phyloP scores from a whole-genome alignment of 2,329 filamentous ascomycete genomes.

The Domatiomyces catenatus region DNA sequence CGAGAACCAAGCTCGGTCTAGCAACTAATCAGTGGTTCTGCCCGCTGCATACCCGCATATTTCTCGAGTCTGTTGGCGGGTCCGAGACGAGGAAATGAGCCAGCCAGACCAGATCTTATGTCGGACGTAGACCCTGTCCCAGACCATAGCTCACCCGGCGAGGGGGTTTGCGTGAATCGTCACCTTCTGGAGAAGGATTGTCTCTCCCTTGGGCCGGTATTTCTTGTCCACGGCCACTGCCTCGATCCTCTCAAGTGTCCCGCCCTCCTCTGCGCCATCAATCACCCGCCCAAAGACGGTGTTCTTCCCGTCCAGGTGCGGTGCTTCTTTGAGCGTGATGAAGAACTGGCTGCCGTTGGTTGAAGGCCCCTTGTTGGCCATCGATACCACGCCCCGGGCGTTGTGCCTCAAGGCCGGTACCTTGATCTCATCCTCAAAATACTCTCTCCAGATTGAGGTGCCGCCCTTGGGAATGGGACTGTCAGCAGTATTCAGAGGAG shows the following conservation, averaged over 20 bases:
- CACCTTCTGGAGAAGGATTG: constrained; percentile 39
- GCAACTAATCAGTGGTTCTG: too few species aligned
- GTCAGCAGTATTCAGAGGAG: constrained; percentile 25
- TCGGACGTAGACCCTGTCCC: too few species aligned
- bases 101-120: too few species aligned
- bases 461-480: constrained; percentile 38
- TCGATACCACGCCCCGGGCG: constrained; percentile 41
- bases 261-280: constrained; percentile 29
- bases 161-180: constrained; percentile 51
- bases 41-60: too few species aligned
- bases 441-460: constrained; percentile 39
- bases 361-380: constrained; percentile 42
- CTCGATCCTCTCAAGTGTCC: constrained; percentile 43
- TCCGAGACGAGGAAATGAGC: too few species aligned
- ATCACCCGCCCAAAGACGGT: constrained; percentile 50
- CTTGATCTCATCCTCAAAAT: constrained; percentile 48
- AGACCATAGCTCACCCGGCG: constrained; percentile 31
- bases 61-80: too few species aligned
- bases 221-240: constrained; percentile 46
- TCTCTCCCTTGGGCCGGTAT: constrained; percentile 37
- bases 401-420: constrained; percentile 42
- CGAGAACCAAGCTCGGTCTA: not conserved
- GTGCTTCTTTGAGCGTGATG: constrained; percentile 44
- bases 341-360: constrained; percentile 51
- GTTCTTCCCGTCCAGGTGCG: constrained; percentile 51